Conservation (phyloP, 192 early-diverging fungal genomes). For the Coemansia sp. region DNA sequence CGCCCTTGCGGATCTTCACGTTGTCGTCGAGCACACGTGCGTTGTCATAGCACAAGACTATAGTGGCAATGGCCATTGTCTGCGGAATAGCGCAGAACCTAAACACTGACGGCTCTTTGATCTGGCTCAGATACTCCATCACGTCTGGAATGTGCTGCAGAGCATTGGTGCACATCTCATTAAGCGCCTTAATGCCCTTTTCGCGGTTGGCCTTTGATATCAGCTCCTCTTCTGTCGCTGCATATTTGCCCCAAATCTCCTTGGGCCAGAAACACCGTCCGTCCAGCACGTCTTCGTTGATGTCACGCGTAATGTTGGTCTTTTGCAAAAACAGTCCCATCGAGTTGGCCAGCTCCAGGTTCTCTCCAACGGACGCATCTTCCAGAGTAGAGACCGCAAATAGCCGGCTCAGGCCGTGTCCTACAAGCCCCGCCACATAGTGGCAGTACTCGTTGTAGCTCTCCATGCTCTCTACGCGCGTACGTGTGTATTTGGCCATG, state of each 20-base stretch:
- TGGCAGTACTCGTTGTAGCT: constrained; percentile 98
- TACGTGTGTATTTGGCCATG: constrained; percentile 84
- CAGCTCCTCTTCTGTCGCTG: constrained; percentile 66
- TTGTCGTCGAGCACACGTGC: constrained; percentile 69
- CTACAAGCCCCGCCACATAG: constrained; percentile 96
- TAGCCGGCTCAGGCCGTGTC: constrained; percentile 85
- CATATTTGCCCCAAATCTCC: constrained; percentile 88
- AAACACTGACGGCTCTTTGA: constrained; percentile 80
- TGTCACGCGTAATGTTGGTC: constrained; percentile 97
- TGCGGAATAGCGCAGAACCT: constrained; percentile 99
- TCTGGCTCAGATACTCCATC: constrained; percentile 76
- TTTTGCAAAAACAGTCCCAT: constrained; percentile 99
- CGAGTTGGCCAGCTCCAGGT: constrained; percentile 69
- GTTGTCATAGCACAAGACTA: constrained; percentile 86
- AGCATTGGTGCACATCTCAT: constrained; percentile 84
- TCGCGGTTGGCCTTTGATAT: constrained; percentile 66
- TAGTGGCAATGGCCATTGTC: constrained; percentile 96
- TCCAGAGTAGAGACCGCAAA: constrained; percentile 87
- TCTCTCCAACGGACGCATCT: constrained; percentile 52
- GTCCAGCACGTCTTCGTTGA: constrained; percentile 83
- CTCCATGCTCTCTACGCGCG: constrained; percentile 66
- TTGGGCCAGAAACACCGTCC: constrained; percentile 95
- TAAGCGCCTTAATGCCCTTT: constrained; percentile 75
- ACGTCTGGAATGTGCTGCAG: constrained; percentile 81
- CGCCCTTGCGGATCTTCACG: constrained; percentile 92